Base-by-base conservation (phyloP, 768 basidiomycete species). In the Rhodotorula graminis region DNA sequence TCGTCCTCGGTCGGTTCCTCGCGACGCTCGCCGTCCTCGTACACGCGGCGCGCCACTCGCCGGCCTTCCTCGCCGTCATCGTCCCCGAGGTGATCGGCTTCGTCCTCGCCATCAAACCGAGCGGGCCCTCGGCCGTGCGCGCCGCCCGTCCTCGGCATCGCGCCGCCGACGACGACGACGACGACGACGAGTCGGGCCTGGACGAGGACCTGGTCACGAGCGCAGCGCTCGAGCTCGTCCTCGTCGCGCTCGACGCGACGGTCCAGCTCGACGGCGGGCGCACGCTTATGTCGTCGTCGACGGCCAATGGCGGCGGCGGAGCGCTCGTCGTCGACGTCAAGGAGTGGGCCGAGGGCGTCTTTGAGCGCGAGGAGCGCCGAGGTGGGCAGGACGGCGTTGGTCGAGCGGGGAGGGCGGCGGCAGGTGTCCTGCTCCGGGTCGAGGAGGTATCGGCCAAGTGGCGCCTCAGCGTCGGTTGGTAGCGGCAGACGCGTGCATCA, bases 21-120 rank as follows among this genome's bases (percentile, higher is more conserved):
- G 84, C 85, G 59, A 89, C 93, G 8, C 81, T 95, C 25, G 85
- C 88, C 6, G 85, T 97, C 52, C 83, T 99, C 44, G 85, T 91
- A 25, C 89, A 97, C 79, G 90, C 92, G 2, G 87, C 89, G 3
- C 86, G 88, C 69, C 88, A 92, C 76, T 89, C 92, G 25, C 84
- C 87, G 0, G 87, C 90, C 71, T 97, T 90, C 88, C 82, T 93
- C 57, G 84, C 87, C 14, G 84, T 95, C 18, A 83, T 96, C 62
- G 90, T 88, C 6, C 93, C 93, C 0, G 88, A 91, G 74, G 84
- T 88, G 9, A 81, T 98, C 64, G 92, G 95, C 78, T 84, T 98
- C 31, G 92, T 92, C 2, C 82, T 93, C 33, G 88, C 89, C 0
- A 76, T 95, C 44, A 92, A 92, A 18, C 64, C 58, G 37, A 27